phyloP scores from a whole-genome alignment of 2,329 filamentous ascomycete species.

The Pseudogymnoascus sp. region DNA sequence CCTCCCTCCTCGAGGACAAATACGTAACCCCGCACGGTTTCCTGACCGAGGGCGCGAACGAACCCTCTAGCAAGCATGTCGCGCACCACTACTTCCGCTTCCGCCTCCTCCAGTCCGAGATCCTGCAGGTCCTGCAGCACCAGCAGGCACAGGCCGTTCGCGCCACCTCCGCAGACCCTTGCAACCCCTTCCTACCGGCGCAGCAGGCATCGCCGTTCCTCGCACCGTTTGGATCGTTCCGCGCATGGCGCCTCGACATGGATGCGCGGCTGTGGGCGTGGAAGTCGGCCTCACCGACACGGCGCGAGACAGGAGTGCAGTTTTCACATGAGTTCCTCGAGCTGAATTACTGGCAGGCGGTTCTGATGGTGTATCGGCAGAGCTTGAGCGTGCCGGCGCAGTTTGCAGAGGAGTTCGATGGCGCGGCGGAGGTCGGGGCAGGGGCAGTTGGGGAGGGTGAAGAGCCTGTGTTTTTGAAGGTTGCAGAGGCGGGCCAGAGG shows the following conservation, averaged over 20 bases:
- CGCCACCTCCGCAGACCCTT: constrained; percentile 52
- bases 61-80: constrained; percentile 81
- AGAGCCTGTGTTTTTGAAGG: constrained; percentile 85
- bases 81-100: constrained; percentile 89
- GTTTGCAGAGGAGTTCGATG: constrained; percentile 70
- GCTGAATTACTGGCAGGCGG: constrained; percentile 94
- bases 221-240: constrained; percentile 73
- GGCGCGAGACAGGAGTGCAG: constrained; percentile 72
- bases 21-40: constrained; percentile 80
- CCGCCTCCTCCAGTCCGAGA: constrained; percentile 84
- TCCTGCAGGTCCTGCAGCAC: constrained; percentile 86
- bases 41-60: constrained; percentile 43
- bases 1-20: constrained; percentile 77
- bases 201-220: constrained; percentile 79
- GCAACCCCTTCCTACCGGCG: constrained; percentile 68
- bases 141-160: constrained; percentile 78
- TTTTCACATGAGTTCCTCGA: constrained; percentile 88
- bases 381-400: constrained; percentile 78
- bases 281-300: constrained; percentile 74
- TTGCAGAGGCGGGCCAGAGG: constrained; percentile 89
- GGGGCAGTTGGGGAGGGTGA: constrained; percentile 54
- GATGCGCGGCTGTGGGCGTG: constrained; percentile 76
- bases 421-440: constrained; percentile 47
- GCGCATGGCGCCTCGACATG: constrained; percentile 81
- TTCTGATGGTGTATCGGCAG: constrained; percentile 92